Percentiles rank a stretch among this genome's conserved stretches.
These are phyloP conservation scores for Penicillium janthinellum DNA, from an alignment of 2,329 filamentous ascomycete genomes.

Conservation along the genomic window DNA sequence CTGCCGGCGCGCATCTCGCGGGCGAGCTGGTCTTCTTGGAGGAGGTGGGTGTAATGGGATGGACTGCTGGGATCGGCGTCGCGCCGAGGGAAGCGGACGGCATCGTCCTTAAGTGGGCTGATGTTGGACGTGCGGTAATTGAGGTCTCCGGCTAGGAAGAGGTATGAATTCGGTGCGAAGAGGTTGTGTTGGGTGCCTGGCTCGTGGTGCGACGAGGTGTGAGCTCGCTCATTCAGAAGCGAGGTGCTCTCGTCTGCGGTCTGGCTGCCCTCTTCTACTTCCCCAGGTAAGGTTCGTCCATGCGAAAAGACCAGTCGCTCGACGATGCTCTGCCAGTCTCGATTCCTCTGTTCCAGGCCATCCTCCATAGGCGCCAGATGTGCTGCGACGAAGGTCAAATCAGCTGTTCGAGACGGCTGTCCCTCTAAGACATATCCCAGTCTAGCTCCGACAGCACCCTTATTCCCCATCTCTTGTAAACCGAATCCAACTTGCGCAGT, in stretches of 20 bases:
- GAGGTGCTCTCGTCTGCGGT: constrained; percentile 34
- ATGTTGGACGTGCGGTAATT: constrained; percentile 85
- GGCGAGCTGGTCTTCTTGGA: constrained; percentile 76
- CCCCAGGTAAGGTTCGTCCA: constrained; percentile 12
- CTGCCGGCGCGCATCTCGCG: constrained; percentile 68
- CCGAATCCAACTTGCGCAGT: constrained; percentile 85
- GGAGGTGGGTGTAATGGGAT: constrained; percentile 66
- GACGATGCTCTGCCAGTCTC: constrained; percentile 85
- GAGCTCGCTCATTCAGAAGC: constrained; percentile 29
- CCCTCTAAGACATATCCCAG: constrained; percentile 57
- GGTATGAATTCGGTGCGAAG: constrained; percentile 72
- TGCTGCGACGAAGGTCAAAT: constrained; percentile 82
- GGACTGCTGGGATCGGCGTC: constrained; percentile 53
- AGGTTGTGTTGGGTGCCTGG: constrained; percentile 50
- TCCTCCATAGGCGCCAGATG: constrained; percentile 89
- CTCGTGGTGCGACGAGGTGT: constrained; percentile 33
- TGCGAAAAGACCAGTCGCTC: constrained; percentile 72
- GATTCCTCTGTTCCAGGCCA: constrained; percentile 72
- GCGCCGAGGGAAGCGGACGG: constrained; percentile 63
- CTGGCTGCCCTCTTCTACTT: constrained; percentile 39
- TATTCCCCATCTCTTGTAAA: constrained; percentile 87
- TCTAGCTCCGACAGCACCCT: constrained; percentile 83
- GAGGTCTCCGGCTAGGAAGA: constrained; percentile 88
- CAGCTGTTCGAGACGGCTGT: constrained; percentile 52
- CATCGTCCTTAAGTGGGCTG: constrained; percentile 62